Evolutionary conservation across 345 rosid genomes (phyloP), one percentile per base, ranked within the genome.

Genomic region (Diplotaxis tenuifolia): DNA sequence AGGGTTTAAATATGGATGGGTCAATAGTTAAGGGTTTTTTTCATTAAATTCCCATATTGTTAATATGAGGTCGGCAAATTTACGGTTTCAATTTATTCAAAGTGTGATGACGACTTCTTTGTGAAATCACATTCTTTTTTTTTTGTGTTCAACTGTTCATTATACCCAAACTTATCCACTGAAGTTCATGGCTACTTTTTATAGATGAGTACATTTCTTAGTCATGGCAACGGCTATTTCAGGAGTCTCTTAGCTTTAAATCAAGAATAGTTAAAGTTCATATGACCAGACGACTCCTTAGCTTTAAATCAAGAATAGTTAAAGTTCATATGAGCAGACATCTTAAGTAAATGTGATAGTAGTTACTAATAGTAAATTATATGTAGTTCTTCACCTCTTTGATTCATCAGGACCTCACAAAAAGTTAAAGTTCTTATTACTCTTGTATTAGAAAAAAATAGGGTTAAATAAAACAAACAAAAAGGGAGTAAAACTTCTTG

Each of bases 401-500:
- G 75, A 64, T 76, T 70, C 18, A 57, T 71, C 45, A 34, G 45
- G 18, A 71, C 20, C 34, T 29, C 21, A 65, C 47, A 70, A n/a
- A 64, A 70, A 28, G 66, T 23, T 31, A 15, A 53, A 15, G 21
- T 20, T 52, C 9, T 38, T 12, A 0, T 32, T 67, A 15, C 45
- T 32, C 25, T 63, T 7, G 45, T 36, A 59, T 28, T 19, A 14
- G n/a, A 6, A 42, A n/a, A n/a, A 3, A 28, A 12, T 4, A 12
- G 38, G 63, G 75, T 70, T 64, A 75, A 76, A 58, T 22, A 59
- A 12, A 50, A 49, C 47, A 65, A 57, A 50, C 27, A 42, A 57
- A 40, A 64, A 12, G 27, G 49, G 62, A 65, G 38, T 72, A 70
- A 55, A 64, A 32, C 40, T 25, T 71, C 61, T 45, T 31, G 16